Conservation (phyloP, 78 protist species). For the Cavenderia fasciculata region DNA sequence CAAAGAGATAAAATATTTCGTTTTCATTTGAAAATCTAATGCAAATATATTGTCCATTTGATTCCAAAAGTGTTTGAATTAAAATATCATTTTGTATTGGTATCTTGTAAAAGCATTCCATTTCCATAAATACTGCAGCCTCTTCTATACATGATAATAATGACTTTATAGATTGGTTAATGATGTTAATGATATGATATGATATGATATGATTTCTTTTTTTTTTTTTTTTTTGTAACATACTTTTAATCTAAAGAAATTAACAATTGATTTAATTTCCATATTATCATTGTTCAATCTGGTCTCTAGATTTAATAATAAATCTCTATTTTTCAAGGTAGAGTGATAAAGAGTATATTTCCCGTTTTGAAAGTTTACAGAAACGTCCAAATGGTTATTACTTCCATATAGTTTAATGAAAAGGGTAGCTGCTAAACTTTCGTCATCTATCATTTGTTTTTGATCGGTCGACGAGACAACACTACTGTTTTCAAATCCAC, state of each 20-base stretch:
- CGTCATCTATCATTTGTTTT: neutral
- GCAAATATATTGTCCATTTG: constrained; percentile 31
- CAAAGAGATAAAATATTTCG: constrained; percentile 13
- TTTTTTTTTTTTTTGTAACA: too few species aligned
- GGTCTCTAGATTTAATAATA: neutral
- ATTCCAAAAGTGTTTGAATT: too few species aligned
- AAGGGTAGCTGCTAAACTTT: constrained; percentile 28
- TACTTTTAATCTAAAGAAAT: constrained; percentile 36
- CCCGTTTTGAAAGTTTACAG: constrained; percentile 51
- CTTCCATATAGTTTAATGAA: constrained; percentile 37
- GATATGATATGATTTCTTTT: neutral
- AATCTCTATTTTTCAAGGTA: neutral
- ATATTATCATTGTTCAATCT: constrained; percentile 13
- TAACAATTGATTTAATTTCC: constrained; percentile 47
- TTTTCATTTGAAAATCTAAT: constrained; percentile 46
- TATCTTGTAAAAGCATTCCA: constrained; percentile 57
- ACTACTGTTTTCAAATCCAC: constrained; percentile 8
- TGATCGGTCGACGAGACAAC: neutral
- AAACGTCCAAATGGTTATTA: constrained; percentile 36
- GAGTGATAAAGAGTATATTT: constrained; percentile 9
- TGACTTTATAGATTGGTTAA: constrained; percentile 19
- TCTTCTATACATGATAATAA: constrained; percentile 57
- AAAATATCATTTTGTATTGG: constrained; percentile 11
- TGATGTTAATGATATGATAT: neutral
- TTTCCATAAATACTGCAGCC: constrained; percentile 41